Evolutionary conservation across 2,329 filamentous ascomycete species (phyloP), one percentile per base, ranked within the genome.

Genomic region (Fusarium transvaalense): DNA sequence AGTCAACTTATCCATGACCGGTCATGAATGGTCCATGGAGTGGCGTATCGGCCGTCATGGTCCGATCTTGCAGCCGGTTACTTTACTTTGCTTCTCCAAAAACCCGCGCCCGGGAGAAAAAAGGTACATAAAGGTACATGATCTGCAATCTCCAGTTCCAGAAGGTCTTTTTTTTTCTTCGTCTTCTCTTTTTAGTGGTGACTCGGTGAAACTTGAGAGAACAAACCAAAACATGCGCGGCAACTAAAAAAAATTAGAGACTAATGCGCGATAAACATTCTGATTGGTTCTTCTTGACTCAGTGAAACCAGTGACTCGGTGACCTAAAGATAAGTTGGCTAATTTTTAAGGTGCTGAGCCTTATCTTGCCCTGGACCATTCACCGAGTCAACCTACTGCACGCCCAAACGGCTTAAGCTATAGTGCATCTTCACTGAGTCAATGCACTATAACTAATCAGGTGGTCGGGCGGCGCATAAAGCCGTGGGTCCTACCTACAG

Each of bases 1-100:
- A n/a, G n/a, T n/a, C n/a, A n/a, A n/a, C n/a, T n/a, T 52, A 61
- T 51, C 21, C 45, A 61, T 61, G 35, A 34, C 42, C 42, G 42
- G 17, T 19, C 42, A 45, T 45, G 42, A 25, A 25, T 61, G 55
- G 56, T 37, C 34, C 38, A 56, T 46, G 52, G 52, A 63, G 62
- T 70, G 66, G 66, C 62, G 66, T 51, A 51, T 70, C 66, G 66
- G 66, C 66, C 46, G 41, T 70, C 57, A 69, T 67, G 52, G 57
- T 70, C 66, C 66, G 66, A 69, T 66, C 66, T 52, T 53, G 35
- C 63, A 64, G 66, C 60, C 65, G 53, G 64, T 42, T 50, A 19
- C 31, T 12, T 37, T 21, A 25, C 23, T n/a, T n/a, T n/a, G 27
- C 15, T 41, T 52, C 46, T 53, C 64, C 43, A 52, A 57, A 43